Evolutionary conservation across 169 alveolate species (phyloP).

Genomic region (Plasmodium knowlesi): DNA sequence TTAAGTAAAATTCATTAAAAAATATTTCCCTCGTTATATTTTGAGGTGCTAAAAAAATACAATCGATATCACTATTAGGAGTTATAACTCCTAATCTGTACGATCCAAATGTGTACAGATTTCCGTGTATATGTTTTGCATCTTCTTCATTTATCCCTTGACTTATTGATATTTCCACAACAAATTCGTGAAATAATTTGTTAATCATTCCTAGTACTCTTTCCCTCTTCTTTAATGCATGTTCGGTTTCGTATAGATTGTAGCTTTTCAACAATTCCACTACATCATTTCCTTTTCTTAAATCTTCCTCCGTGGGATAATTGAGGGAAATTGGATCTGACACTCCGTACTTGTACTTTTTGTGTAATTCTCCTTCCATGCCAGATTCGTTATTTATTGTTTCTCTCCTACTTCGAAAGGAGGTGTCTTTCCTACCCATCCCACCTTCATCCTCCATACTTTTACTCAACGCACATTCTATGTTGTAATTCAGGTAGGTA

Average conservation of each 20-base stretch:
- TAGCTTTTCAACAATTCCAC: slow-evolving; percentile 82
- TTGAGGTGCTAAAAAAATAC: slow-evolving; percentile 97
- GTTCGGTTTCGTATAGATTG: slow-evolving; percentile 91
- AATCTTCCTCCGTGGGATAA: slow-evolving; percentile 87
- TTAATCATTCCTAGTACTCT: slow-evolving; percentile 90
- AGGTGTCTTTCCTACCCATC: not conserved
- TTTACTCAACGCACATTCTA: slow-evolving; percentile 46
- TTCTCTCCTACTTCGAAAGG: slow-evolving; percentile 1
- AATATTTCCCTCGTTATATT: slow-evolving; percentile 94
- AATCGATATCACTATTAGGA: slow-evolving; percentile 98
- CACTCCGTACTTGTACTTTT: slow-evolving; percentile 78
- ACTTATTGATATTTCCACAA: slow-evolving; percentile 83
- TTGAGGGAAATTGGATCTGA: slow-evolving; percentile 82
- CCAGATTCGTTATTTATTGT: not conserved
- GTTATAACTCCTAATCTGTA: slow-evolving; percentile 97
- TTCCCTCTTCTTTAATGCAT: slow-evolving; percentile 90
- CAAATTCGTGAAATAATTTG: slow-evolving; percentile 91
- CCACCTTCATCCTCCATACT: slow-evolving; percentile 9
- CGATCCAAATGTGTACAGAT: slow-evolving; percentile 95
- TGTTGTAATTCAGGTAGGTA: slow-evolving; percentile 32
- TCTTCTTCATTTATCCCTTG: slow-evolving; percentile 92
- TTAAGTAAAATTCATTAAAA: slow-evolving; percentile 91
- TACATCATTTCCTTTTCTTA: slow-evolving; percentile 84
- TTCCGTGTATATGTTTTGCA: slow-evolving; percentile 92
- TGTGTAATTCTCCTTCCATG: slow-evolving; percentile 17